Evolutionary conservation across 305 asterid species (phyloP).

Genomic region (Striga hermonthica): DNA sequence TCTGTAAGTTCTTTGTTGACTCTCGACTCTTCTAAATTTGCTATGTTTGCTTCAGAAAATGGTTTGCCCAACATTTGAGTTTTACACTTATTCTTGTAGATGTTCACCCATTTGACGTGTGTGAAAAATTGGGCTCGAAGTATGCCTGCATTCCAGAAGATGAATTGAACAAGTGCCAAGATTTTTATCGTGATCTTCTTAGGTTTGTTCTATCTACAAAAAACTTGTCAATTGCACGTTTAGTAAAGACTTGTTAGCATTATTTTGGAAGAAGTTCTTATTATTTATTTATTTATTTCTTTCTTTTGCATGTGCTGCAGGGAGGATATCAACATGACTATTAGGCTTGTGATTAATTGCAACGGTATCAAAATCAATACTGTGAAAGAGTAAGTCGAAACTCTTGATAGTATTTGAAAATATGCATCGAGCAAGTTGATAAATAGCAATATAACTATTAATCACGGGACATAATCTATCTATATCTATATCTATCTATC

Average conservation of each 20-base stretch:
- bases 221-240: neutral
- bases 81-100: constrained; percentile 45
- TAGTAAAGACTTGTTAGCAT: too few species aligned
- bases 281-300: too few species aligned
- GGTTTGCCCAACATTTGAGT: constrained; percentile 23
- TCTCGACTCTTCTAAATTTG: constrained; percentile 18
- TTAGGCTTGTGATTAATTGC: constrained; percentile 95
- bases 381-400: constrained; percentile 77
- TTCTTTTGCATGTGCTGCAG: constrained; percentile 52
- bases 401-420: constrained; percentile 12
- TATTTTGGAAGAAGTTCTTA: too few species aligned
- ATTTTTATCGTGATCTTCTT: constrained; percentile 82
- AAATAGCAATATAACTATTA: neutral
- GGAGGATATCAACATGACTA: constrained; percentile 90
- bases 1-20: constrained; percentile 64
- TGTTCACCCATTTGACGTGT: constrained; percentile 87
- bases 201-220: constrained; percentile 46
- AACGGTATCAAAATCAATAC: constrained; percentile 80
- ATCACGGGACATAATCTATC: neutral
- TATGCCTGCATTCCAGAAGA: constrained; percentile 65
- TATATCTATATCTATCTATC: too few species aligned
- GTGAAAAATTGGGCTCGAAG: constrained; percentile 86
- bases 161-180: constrained; percentile 64
- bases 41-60: constrained; percentile 21
- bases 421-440: constrained; percentile 3